Evolutionary conservation across 805 yeast genomes (phyloP).

Genomic region (Wickerhamiella sorbophila): DNA sequence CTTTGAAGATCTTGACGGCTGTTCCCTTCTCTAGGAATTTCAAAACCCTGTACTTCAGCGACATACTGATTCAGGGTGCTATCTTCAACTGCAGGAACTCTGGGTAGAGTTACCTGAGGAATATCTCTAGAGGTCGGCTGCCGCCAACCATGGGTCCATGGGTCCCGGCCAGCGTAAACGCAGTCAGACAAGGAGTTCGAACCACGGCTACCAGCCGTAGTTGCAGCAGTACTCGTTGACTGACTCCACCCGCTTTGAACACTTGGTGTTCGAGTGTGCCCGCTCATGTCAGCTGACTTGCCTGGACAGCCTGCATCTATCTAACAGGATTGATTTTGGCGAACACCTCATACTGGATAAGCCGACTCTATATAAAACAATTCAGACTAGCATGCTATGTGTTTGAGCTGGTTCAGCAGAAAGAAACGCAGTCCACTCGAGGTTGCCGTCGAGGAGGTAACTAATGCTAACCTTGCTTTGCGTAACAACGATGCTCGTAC

Average conservation of each 20-base stretch:
- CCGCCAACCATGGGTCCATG: slow-evolving; percentile 26
- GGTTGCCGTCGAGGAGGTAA: slow-evolving; percentile 9
- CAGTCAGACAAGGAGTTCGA: slow-evolving; percentile 68
- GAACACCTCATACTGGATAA: no score
- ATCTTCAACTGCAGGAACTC: slow-evolving; percentile 33
- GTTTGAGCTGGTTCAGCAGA: no score
- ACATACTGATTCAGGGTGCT: slow-evolving; percentile 34
- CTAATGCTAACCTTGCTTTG: slow-evolving; percentile 5
- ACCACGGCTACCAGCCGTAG: no score
- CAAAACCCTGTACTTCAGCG: slow-evolving; percentile 28
- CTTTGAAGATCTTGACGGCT: slow-evolving; percentile 1
- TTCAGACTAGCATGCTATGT: no score
- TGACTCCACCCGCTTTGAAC: neutral
- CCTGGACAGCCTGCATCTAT: neutral
- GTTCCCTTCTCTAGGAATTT: slow-evolving; percentile 8
- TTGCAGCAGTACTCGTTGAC: neutral
- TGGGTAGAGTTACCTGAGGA: slow-evolving; percentile 59
- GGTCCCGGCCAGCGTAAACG: slow-evolving; percentile 37
- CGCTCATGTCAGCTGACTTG: neutral
- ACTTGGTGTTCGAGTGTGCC: neutral
- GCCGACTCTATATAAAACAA: no score
- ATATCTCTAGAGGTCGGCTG: slow-evolving; percentile 70
- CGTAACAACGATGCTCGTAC: slow-evolving; percentile 7
- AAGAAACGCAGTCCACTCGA: slow-evolving; percentile 6
- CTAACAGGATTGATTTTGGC: neutral